These are phyloP conservation scores for Fragosphaeria purpurea DNA, from an alignment of 2,329 filamentous ascomycete species.

Conservation along the genomic window DNA sequence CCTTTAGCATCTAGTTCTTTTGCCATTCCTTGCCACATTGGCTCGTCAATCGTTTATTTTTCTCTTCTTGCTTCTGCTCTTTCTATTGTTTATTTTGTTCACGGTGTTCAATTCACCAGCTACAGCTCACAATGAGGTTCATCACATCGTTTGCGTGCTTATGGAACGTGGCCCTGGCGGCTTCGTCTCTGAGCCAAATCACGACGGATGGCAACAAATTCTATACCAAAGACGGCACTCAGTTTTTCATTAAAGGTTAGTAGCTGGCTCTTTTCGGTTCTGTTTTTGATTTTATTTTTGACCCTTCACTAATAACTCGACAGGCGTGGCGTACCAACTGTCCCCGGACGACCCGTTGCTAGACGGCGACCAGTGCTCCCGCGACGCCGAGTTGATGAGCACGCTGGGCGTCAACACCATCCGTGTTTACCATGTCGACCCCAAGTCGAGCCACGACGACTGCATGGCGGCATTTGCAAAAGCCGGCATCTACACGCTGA, in stretches of 20 bases:
- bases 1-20: no score
- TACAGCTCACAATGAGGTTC: conserved; percentile 26
- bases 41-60: no score
- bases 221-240: conserved; percentile 68
- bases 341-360: conserved; percentile 61
- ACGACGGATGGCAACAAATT: conserved; percentile 59
- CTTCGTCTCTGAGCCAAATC: no score
- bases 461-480: conserved; percentile 76
- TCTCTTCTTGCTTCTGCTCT: neutral
- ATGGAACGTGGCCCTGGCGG: no score
- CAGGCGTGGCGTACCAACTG: conserved; percentile 65
- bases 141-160: conserved; percentile 15
- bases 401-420: conserved; percentile 73
- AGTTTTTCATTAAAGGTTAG: conserved; percentile 75
- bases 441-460: conserved; percentile 56
- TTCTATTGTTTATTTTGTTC: neutral
- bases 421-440: conserved; percentile 80
- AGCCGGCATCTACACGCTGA: conserved; percentile 72
- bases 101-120: no score
- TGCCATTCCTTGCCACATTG: no score
- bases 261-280: no score
- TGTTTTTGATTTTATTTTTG: no score
- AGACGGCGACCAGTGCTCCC: conserved; percentile 63
- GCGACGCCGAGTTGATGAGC: conserved; percentile 69
- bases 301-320: no score